These are phyloP conservation scores for Neopestalotiopsis sp. DNA, from an alignment of 2,329 filamentous ascomycete species.

Conservation along the genomic window DNA sequence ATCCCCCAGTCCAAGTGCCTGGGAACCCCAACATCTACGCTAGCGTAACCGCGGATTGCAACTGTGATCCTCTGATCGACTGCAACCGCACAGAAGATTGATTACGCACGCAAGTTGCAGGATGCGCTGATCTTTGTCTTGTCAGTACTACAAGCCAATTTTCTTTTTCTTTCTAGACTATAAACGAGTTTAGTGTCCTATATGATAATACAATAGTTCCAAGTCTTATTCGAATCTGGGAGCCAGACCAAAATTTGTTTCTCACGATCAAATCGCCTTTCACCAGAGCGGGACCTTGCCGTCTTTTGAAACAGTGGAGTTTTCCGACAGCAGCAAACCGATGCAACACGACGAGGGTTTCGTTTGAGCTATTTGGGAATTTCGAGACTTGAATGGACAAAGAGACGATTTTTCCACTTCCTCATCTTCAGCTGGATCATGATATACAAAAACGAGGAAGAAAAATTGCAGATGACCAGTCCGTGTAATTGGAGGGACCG, in stretches of 20 bases:
- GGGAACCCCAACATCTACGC: neutral
- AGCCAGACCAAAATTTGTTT: neutral
- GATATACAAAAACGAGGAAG: neutral
- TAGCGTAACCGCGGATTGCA: neutral
- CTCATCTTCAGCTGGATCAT: neutral
- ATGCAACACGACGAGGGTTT: neutral
- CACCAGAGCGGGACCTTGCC: neutral
- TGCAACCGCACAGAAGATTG: slow-evolving; percentile 11
- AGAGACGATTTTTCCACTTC: neutral
- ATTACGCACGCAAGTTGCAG: slow-evolving; percentile 7
- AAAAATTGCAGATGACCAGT: neutral
- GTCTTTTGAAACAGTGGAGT: neutral
- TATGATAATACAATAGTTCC: neutral
- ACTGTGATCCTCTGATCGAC: slow-evolving; percentile 10
- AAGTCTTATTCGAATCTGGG: neutral
- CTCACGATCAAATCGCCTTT: neutral
- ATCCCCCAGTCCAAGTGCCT: no score
- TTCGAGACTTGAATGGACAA: neutral
- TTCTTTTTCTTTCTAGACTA: neutral
- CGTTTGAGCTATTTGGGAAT: neutral
- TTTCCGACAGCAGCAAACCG: neutral
- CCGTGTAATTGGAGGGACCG: neutral
- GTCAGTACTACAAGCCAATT: neutral
- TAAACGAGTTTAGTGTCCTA: neutral
- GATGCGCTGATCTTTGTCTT: neutral